Conservation (phyloP, 2,329 filamentous ascomycete genomes). For the Canariomyces notabilis region DNA sequence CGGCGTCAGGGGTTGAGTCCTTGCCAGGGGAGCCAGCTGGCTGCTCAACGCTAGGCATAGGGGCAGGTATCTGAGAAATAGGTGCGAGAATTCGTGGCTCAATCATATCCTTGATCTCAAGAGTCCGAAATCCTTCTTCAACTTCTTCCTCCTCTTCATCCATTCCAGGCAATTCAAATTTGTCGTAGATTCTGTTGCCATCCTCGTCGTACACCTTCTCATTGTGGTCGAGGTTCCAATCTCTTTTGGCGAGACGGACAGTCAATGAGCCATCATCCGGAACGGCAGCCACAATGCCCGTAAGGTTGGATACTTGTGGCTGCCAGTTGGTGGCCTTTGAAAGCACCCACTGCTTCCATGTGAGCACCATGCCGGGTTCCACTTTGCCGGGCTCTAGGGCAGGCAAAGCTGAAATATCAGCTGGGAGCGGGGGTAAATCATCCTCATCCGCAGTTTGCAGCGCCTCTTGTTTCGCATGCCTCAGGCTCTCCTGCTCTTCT, state of each 20-base stretch:
- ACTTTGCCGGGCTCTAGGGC: conserved; percentile 44
- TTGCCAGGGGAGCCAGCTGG: background rate
- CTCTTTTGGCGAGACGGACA: conserved; percentile 64
- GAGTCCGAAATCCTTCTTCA: conserved; percentile 56
- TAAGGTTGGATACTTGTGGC: conserved; percentile 58
- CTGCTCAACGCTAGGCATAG: background rate
- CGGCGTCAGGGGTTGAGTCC: background rate
- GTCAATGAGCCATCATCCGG: conserved; percentile 50
- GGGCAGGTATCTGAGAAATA: conserved; percentile 22
- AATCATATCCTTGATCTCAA: conserved; percentile 59
- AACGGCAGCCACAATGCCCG: conserved; percentile 59
- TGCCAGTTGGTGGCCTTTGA: conserved; percentile 61
- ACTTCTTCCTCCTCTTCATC: conserved; percentile 47
- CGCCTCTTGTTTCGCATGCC: conserved; percentile 26
- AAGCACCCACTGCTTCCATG: conserved; percentile 61
- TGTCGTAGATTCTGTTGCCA: conserved; percentile 68
- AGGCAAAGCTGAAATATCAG: conserved; percentile 51
- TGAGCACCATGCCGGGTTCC: conserved; percentile 57
- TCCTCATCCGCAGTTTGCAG: conserved; percentile 30
- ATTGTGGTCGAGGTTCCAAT: conserved; percentile 52
- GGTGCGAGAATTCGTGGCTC: conserved; percentile 61
- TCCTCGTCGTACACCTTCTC: conserved; percentile 58
- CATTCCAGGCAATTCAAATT: conserved; percentile 68
- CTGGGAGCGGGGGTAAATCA: conserved; percentile 60
- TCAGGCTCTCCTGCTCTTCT: conserved; percentile 28